These are phyloP conservation scores for Colletotrichum tabaci DNA, from an alignment of 2,329 filamentous ascomycete species.

Conservation along the genomic window DNA sequence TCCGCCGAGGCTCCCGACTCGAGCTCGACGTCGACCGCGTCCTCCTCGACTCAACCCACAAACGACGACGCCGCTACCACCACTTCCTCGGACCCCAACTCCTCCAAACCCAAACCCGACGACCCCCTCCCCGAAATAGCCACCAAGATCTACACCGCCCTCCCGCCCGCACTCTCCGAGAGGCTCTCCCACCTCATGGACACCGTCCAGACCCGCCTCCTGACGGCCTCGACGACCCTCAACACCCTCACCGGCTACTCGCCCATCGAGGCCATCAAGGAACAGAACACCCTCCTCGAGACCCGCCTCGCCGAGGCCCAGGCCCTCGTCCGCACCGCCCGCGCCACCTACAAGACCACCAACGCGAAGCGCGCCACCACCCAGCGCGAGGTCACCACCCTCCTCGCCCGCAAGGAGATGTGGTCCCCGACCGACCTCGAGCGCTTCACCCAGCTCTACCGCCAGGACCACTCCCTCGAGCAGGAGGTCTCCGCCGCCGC, in stretches of 20 bases:
- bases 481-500: conserved; percentile 83
- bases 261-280: conserved; percentile 88
- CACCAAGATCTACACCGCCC: conserved; percentile 45
- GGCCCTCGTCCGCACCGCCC: conserved; percentile 77
- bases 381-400: conserved; percentile 94
- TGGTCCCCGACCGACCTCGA: conserved; percentile 92
- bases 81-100: conserved; percentile 3
- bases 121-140: conserved; percentile 30
- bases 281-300: conserved; percentile 80
- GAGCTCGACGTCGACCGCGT: neutral
- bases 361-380: conserved; percentile 88
- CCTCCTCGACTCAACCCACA: conserved; percentile 14
- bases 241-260: conserved; percentile 97
- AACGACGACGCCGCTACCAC: conserved; percentile 16
- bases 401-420: conserved; percentile 93
- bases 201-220: conserved; percentile 85
- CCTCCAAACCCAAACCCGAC: conserved; percentile 3
- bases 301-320: conserved; percentile 72
- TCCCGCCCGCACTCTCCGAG: conserved; percentile 59
- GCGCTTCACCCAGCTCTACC: conserved; percentile 92
- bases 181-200: conserved; percentile 85
- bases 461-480: conserved; percentile 93
- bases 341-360: conserved; percentile 84
- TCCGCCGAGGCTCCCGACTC: conserved; percentile 1
- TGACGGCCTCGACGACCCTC: conserved; percentile 87